Conservation (phyloP, 306 rosid species). For the Spatholobus suberectus region DNA sequence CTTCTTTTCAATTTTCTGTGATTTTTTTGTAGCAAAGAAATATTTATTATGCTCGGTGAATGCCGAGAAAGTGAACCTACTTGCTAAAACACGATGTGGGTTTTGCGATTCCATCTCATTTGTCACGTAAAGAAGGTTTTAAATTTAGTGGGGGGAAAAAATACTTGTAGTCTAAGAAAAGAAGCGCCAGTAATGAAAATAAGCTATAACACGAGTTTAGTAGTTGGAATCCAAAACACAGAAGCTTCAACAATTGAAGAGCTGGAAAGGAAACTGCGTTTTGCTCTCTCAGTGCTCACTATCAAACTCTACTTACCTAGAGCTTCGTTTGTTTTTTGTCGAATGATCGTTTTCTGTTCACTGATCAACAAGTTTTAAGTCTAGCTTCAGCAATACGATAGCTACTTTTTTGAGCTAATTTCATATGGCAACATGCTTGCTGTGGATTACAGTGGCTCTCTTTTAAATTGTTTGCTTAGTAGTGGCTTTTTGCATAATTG, state of each 20-base stretch:
- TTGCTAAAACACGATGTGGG: not conserved
- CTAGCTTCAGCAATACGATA: not conserved
- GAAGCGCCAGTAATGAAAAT: not conserved
- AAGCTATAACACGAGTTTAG: not conserved
- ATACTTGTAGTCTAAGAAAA: constrained; percentile 35
- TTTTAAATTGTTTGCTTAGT: constrained; percentile 35
- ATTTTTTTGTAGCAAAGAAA: not conserved
- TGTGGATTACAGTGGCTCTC: constrained; percentile 6
- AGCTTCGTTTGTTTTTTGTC: not conserved
- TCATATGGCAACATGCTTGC: not conserved
- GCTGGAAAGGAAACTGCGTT: constrained; percentile 7
- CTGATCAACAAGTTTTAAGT: constrained; percentile 5
- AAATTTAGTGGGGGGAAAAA: not conserved
- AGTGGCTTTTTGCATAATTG: constrained; percentile 19
- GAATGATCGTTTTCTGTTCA: constrained; percentile 5
- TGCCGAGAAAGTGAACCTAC: not conserved
- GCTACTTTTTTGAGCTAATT: constrained; percentile 8
- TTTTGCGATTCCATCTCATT: constrained; percentile 19
- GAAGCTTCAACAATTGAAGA: not conserved
- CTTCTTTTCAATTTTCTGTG: not conserved
- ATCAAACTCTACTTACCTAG: not conserved
- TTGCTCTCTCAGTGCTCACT: not conserved
- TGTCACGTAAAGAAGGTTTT: not conserved
- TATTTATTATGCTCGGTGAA: constrained; percentile 25
- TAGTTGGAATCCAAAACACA: not conserved